These are phyloP conservation scores for Zymoseptoria tritici DNA, from an alignment of 2,329 filamentous ascomycete genomes.

Conservation along the genomic window DNA sequence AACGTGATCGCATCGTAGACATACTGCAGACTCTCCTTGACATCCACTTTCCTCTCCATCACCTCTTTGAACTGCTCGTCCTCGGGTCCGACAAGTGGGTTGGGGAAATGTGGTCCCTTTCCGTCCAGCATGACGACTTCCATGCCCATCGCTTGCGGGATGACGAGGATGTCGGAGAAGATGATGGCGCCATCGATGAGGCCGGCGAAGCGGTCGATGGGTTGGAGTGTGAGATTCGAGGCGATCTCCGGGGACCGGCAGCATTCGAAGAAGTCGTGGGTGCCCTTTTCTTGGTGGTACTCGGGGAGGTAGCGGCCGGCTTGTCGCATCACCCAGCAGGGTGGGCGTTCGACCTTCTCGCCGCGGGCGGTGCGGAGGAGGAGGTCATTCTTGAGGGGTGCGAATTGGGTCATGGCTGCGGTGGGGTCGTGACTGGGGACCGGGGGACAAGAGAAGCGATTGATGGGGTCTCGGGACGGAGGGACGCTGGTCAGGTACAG, in stretches of 20 bases:
- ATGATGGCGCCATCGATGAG: conserved; percentile 96
- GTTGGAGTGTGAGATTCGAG: conserved; percentile 87
- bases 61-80: conserved; percentile 78
- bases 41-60: conserved; percentile 71
- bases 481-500: not conserved
- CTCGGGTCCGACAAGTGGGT: conserved; percentile 68
- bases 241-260: conserved; percentile 89
- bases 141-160: conserved; percentile 98
- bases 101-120: conserved; percentile 90
- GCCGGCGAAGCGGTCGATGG: conserved; percentile 81
- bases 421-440: conserved; percentile 3
- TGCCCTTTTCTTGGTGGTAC: conserved; percentile 91
- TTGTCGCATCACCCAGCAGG: conserved; percentile 99
- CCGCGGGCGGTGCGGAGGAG: conserved; percentile 84
- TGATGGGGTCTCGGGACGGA: too few species aligned
- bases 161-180: conserved; percentile 96
- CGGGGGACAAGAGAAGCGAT: too few species aligned
- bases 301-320: conserved; percentile 95
- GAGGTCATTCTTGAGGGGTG: conserved; percentile 85
- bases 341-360: conserved; percentile 82
- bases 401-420: conserved; percentile 48
- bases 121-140: conserved; percentile 97
- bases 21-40: conserved; percentile 77
- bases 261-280: conserved; percentile 93
- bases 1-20: conserved; percentile 93